phyloP scores from a whole-genome alignment of 495 filamentous ascomycete genomes.

The Articulospora tetracladia region DNA sequence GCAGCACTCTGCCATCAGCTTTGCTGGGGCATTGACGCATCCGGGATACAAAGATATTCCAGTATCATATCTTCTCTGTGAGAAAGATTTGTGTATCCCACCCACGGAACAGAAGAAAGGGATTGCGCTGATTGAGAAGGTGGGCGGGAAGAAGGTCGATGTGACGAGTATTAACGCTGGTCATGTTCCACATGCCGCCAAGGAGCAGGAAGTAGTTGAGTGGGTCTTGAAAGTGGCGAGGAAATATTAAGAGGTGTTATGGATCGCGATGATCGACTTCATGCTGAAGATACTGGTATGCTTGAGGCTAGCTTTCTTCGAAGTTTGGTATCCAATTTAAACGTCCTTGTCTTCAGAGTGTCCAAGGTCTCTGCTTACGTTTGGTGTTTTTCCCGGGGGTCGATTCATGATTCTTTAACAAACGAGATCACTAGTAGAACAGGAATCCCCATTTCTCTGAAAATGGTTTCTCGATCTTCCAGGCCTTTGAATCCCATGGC shows the following conservation, averaged over 20 bases:
- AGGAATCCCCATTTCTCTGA: slow-evolving; percentile 5
- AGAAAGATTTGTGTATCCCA: slow-evolving; percentile 38
- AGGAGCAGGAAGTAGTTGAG: slow-evolving; percentile 13
- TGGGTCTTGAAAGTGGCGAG: slow-evolving; percentile 5
- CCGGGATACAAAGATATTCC: slow-evolving; percentile 44
- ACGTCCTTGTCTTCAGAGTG: too few relatives aligned
- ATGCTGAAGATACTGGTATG: not conserved
- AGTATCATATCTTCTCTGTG: slow-evolving; percentile 44
- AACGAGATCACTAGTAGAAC: not conserved
- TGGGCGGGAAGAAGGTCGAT: slow-evolving; percentile 32
- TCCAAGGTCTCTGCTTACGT: too few relatives aligned
- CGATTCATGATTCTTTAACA: too few relatives aligned
- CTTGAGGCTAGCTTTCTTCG: too few relatives aligned
- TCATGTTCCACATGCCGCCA: slow-evolving; percentile 25
- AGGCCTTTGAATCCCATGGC: slow-evolving; percentile 1
- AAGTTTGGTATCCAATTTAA: too few relatives aligned
- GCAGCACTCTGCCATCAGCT: slow-evolving; percentile 28
- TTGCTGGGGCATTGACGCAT: slow-evolving; percentile 30
- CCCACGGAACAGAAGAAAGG: slow-evolving; percentile 30
- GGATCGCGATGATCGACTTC: too few relatives aligned
- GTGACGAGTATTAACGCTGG: slow-evolving; percentile 26
- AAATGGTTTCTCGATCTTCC: slow-evolving; percentile 1
- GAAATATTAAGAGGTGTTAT: not conserved
- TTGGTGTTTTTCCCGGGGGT: too few relatives aligned
- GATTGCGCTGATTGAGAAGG: slow-evolving; percentile 31